Conservation (phyloP, 2,329 filamentous ascomycete species). For the Lasiodiplodia sp. region DNA sequence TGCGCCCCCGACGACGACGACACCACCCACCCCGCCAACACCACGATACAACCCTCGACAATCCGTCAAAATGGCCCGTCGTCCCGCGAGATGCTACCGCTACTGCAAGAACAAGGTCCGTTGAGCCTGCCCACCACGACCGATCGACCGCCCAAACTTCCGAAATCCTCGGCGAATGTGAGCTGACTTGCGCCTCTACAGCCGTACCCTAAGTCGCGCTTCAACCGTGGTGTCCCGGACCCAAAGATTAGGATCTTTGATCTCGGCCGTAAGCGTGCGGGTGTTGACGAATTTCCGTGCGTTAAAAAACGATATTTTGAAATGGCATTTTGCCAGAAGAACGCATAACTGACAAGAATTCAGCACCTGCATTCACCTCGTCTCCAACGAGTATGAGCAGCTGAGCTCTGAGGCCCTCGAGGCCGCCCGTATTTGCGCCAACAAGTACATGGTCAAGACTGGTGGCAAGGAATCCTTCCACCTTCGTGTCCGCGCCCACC, state of each 20-base stretch:
- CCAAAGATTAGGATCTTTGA: constrained; percentile 95
- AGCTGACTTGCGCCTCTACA: constrained; percentile 46
- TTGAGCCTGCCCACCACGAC: neutral
- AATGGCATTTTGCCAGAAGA: constrained; percentile 53
- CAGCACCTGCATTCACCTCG: constrained; percentile 80
- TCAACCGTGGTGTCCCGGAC: constrained; percentile 97
- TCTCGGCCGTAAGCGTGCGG: constrained; percentile 97
- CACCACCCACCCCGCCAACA: constrained; percentile 14
- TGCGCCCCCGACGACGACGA: constrained; percentile 24
- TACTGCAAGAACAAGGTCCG: constrained; percentile 99
- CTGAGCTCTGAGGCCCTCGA: constrained; percentile 99
- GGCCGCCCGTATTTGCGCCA: constrained; percentile 99
- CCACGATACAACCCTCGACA: constrained; percentile 54
- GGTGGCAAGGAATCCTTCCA: constrained; percentile 77
- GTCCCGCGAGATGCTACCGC: constrained; percentile 99
- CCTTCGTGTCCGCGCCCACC: constrained; percentile 83
- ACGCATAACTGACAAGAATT: too few relatives aligned
- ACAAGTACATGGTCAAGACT: constrained; percentile 85
- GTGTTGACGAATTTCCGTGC: constrained; percentile 94
- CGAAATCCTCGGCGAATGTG: constrained; percentile 5
- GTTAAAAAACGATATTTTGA: too few relatives aligned
- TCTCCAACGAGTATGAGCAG: constrained; percentile 99
- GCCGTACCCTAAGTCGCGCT: constrained; percentile 99
- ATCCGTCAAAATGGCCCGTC: constrained; percentile 95
- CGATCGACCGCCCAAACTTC: constrained; percentile 4